Conservation (phyloP, 345 rosid species). For the Populus nigra region DNA sequence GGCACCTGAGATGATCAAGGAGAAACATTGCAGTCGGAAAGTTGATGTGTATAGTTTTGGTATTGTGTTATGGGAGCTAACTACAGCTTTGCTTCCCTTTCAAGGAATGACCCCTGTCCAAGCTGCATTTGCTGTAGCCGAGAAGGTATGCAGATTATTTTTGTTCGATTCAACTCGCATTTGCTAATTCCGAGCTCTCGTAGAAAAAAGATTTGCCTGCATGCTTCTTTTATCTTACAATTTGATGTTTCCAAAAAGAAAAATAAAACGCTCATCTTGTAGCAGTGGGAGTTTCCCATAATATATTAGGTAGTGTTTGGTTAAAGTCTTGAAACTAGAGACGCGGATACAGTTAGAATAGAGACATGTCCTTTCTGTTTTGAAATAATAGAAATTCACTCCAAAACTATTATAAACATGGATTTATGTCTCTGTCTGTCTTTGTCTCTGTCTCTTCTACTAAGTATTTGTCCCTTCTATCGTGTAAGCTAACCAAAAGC, state of each 20-base stretch:
- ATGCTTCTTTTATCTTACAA: not conserved
- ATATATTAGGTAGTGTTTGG: no score
- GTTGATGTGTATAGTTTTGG: conserved; percentile 98
- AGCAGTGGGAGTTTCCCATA: not conserved
- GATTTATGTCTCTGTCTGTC: no score
- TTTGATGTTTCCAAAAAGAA: not conserved
- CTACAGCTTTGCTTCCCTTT: conserved; percentile 93
- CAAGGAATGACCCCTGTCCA: conserved; percentile 99
- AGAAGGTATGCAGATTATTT: conserved; percentile 58
- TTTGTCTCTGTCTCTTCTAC: no score
- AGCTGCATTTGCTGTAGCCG: conserved; percentile 98
- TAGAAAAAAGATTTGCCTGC: not conserved
- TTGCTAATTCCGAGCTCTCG: not conserved
- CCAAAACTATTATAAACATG: no score
- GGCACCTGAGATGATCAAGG: conserved; percentile 99
- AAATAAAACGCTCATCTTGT: not conserved
- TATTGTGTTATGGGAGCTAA: conserved; percentile 97
- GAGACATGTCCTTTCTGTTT: no score
- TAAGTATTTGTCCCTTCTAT: no score
- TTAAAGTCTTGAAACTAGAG: no score
- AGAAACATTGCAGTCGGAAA: conserved; percentile 84
- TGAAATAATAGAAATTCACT: no score
- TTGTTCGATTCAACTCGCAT: not conserved
- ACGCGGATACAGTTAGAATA: no score
- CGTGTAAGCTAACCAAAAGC: no score